Evolutionary conservation across 2,329 filamentous ascomycete species (phyloP).

Genomic region (Colletotrichum scovillei): DNA sequence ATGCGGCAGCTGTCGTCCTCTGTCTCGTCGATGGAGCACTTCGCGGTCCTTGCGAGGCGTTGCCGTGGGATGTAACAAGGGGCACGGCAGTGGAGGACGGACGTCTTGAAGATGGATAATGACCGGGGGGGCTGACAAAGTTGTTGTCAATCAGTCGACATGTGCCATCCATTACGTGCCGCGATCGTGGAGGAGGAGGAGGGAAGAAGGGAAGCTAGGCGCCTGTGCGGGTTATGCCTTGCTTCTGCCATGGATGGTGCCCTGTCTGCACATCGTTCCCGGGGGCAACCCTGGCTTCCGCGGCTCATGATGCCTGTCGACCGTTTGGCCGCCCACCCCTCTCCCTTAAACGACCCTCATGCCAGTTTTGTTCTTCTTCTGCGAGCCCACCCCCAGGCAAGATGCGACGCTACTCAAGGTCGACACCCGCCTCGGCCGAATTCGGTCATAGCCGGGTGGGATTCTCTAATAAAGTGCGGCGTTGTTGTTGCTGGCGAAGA

Average conservation of each 20-base stretch:
- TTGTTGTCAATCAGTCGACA: slow-evolving; percentile 11
- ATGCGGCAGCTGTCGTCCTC: slow-evolving; percentile 11
- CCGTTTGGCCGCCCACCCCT: background rate
- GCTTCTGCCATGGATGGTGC: background rate
- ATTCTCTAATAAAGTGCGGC: background rate
- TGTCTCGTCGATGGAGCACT: background rate
- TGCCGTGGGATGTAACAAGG: background rate
- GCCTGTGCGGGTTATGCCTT: slow-evolving; percentile 1
- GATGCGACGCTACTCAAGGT: slow-evolving; percentile 14
- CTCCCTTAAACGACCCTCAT: background rate
- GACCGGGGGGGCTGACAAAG: slow-evolving; percentile 12
- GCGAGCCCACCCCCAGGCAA: background rate
- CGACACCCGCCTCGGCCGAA: slow-evolving; percentile 3
- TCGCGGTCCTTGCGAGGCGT: no score
- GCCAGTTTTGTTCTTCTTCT: background rate
- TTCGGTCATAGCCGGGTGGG: slow-evolving; percentile 9
- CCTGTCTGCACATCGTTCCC: background rate
- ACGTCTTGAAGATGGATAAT: background rate
- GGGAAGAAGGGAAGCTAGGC: background rate
- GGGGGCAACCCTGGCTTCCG: slow-evolving; percentile 17
- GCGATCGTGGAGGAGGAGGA: background rate
- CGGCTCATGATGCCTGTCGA: slow-evolving; percentile 6
- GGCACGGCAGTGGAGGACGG: background rate
- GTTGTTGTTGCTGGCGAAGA: slow-evolving; percentile 15
- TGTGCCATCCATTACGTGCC: background rate